Percentiles rank a stretch among this genome's conserved stretches.
These are phyloP conservation scores for Noccaea caerulescens DNA, from an alignment of 345 rosid species.

Conservation along the genomic window DNA sequence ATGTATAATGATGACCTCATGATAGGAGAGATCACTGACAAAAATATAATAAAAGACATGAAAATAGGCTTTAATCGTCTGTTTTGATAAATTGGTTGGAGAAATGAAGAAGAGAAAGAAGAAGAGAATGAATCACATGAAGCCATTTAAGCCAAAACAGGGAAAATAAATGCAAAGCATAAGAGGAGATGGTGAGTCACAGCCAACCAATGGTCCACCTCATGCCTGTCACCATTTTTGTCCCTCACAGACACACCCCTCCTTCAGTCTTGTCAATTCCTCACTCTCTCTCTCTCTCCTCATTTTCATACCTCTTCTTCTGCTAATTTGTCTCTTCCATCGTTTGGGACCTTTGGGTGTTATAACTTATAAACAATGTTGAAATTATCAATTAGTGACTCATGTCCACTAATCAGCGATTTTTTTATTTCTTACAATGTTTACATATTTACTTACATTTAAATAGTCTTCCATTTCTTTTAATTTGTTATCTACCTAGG, in stretches of 20 bases:
- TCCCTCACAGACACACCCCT: slow-evolving; percentile 40
- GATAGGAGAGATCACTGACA: slow-evolving; percentile 49
- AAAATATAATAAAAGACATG: slow-evolving; percentile 13
- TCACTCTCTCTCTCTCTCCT: slow-evolving; percentile 9
- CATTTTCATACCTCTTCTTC: no score
- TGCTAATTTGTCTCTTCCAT: slow-evolving; percentile 27
- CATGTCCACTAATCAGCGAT: background rate
- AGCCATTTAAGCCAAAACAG: slow-evolving; percentile 22
- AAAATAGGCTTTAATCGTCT: slow-evolving; percentile 44
- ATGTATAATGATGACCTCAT: slow-evolving; percentile 47
- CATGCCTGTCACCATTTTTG: slow-evolving; percentile 43
- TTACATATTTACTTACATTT: no score
- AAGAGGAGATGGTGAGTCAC: slow-evolving; percentile 32
- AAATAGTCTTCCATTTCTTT: no score
- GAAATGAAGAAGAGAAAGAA: slow-evolving; percentile 2
- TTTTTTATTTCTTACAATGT: background rate
- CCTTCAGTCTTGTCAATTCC: slow-evolving; percentile 44
- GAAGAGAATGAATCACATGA: slow-evolving; percentile 40
- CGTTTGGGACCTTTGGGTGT: background rate
- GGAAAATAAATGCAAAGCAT: slow-evolving; percentile 26
- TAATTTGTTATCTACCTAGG: no score
- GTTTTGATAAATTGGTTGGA: slow-evolving; percentile 5
- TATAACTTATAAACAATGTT: background rate
- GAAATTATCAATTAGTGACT: background rate
- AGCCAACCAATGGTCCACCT: slow-evolving; percentile 44